Percentiles rank a stretch among this genome's conserved stretches.
Evolutionary conservation across 441 rosid species (phyloP).

Genomic region (Gossypium davidsonii): DNA sequence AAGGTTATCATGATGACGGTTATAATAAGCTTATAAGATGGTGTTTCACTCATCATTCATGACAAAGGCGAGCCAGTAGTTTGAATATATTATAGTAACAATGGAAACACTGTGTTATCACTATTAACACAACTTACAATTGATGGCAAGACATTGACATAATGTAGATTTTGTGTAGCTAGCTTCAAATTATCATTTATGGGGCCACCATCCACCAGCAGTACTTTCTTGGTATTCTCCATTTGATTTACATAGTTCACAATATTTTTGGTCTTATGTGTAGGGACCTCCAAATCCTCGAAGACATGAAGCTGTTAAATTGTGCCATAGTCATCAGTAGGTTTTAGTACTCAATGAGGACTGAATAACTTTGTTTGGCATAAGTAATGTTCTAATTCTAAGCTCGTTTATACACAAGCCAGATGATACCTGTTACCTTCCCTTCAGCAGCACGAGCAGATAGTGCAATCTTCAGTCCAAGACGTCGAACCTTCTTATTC

Average conservation of each 20-base stretch:
- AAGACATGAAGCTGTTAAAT: slow-evolving; percentile 66
- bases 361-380: not conserved
- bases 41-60: not conserved
- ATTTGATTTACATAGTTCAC: slow-evolving; percentile 59
- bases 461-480: slow-evolving; percentile 85
- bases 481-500: slow-evolving; percentile 81
- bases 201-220: slow-evolving; percentile 72
- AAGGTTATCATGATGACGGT: not conserved
- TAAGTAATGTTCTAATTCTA: too few species aligned
- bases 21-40: not conserved
- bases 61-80: not conserved
- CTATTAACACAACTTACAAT: slow-evolving; percentile 51
- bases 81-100: not conserved
- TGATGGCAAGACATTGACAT: slow-evolving; percentile 71
- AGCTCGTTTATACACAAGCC: not conserved
- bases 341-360: not conserved
- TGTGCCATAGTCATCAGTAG: slow-evolving; percentile 7
- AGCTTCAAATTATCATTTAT: slow-evolving; percentile 76
- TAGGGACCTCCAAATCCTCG: slow-evolving; percentile 67
- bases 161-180: slow-evolving; percentile 80
- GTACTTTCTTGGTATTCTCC: slow-evolving; percentile 75
- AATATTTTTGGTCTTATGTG: slow-evolving; percentile 79
- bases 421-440: slow-evolving; percentile 37
- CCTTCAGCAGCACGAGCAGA: slow-evolving; percentile 94
- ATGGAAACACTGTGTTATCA: not conserved